phyloP scores from a whole-genome alignment of 2,329 filamentous ascomycete genomes.

The Fusarium guadeloupense region DNA sequence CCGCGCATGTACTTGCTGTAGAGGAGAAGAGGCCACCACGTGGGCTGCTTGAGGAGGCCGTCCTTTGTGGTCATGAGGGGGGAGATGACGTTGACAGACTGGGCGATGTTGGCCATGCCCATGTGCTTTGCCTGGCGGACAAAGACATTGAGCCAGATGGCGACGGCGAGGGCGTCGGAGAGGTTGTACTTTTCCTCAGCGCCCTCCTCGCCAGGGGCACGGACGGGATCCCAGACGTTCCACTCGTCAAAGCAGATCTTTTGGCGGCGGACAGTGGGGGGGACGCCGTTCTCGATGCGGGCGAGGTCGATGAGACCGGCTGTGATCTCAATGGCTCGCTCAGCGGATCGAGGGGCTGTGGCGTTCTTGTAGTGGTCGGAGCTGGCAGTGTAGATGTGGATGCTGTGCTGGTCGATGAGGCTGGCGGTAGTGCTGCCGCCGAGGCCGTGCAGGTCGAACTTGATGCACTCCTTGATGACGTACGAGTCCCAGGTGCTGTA shows the following conservation, averaged over 20 bases:
- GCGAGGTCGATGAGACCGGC: constrained; percentile 77
- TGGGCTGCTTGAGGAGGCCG: constrained; percentile 75
- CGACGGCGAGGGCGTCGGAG: constrained; percentile 79
- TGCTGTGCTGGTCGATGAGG: constrained; percentile 82
- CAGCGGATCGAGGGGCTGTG: constrained; percentile 73
- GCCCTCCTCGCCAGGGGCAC: constrained; percentile 75
- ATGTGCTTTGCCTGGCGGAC: constrained; percentile 75
- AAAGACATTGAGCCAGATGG: constrained; percentile 80
- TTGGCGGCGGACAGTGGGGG: constrained; percentile 66
- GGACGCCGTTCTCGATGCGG: constrained; percentile 72
- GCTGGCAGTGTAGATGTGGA: constrained; percentile 79
- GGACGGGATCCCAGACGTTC: constrained; percentile 82
- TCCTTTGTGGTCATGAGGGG: constrained; percentile 75
- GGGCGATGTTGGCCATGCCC: constrained; percentile 82
- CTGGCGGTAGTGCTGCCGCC: constrained; percentile 47
- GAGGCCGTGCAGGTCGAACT: constrained; percentile 48
- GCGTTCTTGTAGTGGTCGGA: constrained; percentile 60
- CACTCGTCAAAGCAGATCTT: constrained; percentile 86
- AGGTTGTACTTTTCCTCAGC: constrained; percentile 80
- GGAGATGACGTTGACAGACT: constrained; percentile 80
- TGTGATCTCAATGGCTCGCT: constrained; percentile 77
- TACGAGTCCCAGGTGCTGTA: constrained; percentile 76
- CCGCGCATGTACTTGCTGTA: constrained; percentile 71
- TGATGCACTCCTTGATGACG: constrained; percentile 74
- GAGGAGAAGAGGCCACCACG: constrained; percentile 77